phyloP scores from a whole-genome alignment of 2,329 filamentous ascomycete genomes.

The Emmonsiellopsis sp. region DNA sequence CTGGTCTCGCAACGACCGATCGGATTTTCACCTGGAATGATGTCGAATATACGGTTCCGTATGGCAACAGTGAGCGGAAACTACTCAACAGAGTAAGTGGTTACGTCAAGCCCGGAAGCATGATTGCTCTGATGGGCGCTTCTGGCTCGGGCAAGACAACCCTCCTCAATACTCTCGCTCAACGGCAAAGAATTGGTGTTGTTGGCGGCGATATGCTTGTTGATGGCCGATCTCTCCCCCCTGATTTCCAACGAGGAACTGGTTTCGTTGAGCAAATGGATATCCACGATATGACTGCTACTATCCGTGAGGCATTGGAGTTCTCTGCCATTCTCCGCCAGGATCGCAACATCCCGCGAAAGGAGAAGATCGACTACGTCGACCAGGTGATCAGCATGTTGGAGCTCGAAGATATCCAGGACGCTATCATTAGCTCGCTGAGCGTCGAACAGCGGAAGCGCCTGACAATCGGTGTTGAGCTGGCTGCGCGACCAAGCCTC shows the following conservation, averaged over 20 bases:
- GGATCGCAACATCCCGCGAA: slow-evolving; percentile 41
- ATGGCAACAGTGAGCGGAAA: slow-evolving; percentile 50
- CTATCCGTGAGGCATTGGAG: slow-evolving; percentile 58
- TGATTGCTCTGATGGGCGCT: slow-evolving; percentile 74
- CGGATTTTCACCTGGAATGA: slow-evolving; percentile 63
- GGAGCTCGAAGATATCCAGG: slow-evolving; percentile 56
- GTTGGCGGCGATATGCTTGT: slow-evolving; percentile 63
- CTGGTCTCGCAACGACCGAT: slow-evolving; percentile 45
- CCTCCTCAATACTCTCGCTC: slow-evolving; percentile 65
- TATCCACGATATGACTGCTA: slow-evolving; percentile 58
- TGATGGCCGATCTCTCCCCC: slow-evolving; percentile 52
- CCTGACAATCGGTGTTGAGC: slow-evolving; percentile 63
- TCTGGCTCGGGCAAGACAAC: slow-evolving; percentile 79
- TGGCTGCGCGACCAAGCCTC: slow-evolving; percentile 59
- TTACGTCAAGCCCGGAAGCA: slow-evolving; percentile 68
- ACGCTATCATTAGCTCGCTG: slow-evolving; percentile 55
- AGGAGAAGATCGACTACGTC: slow-evolving; percentile 58
- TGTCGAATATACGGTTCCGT: slow-evolving; percentile 63
- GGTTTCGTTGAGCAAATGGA: slow-evolving; percentile 67
- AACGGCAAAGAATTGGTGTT: slow-evolving; percentile 58
- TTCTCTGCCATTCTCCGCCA: slow-evolving; percentile 60
- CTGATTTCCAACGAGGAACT: slow-evolving; percentile 58
- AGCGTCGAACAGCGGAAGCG: slow-evolving; percentile 63
- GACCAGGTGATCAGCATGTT: slow-evolving; percentile 56
- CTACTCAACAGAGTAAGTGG: slow-evolving; percentile 62